Base-by-base conservation (phyloP, 2,329 filamentous ascomycete genomes). In the Colletotrichum godetiae region DNA sequence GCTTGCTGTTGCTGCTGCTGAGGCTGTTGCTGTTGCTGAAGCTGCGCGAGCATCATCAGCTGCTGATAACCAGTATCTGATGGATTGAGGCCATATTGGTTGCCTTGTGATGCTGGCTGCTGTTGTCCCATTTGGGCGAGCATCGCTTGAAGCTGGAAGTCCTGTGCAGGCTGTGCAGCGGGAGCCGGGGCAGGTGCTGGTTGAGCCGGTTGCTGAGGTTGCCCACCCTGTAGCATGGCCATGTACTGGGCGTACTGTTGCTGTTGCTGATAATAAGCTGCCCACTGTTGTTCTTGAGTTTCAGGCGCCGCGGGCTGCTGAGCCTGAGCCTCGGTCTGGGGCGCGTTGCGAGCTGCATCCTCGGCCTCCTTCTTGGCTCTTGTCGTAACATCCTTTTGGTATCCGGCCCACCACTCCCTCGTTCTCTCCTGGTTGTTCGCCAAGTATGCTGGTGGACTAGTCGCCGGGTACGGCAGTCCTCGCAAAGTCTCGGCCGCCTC, bases 371-470 rank as follows among this genome's bases (percentile, higher is more conserved):
- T 82, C 67, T 84, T 84, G 59, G 85, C 81, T 58, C 82, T 82
- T 1, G 79, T 78, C 10, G 82, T 79, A 13, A 78, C 58, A 64
- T 85, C 85, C 72, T 82, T 84, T 67, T 84, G 83, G 74, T 85
- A 87, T 0, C 87, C 88, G 12, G 85, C 79, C 81, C 86, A 87
- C 89, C 89, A 91, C 74, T 89, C 85, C 11, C 85, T 84, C 0
- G 86, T 81, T 73, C 84, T 84, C 37, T 86, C 85, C 3, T 84
- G 79, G 37, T 87, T 83, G 27, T 85, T 80, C 11, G 80, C 80
- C 75, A 91, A 84, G 84, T 88, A 89, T 22, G 85, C 84, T 1
- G 90, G 88, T 4, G 89, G 87, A 56, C 87, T 84, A 1, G 78
- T 85, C 2, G 88, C 80, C 15, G 88, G 89, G 73, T 84, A 88